Conservation (phyloP, 306 rosid genomes). For the Biancaea sappan region DNA sequence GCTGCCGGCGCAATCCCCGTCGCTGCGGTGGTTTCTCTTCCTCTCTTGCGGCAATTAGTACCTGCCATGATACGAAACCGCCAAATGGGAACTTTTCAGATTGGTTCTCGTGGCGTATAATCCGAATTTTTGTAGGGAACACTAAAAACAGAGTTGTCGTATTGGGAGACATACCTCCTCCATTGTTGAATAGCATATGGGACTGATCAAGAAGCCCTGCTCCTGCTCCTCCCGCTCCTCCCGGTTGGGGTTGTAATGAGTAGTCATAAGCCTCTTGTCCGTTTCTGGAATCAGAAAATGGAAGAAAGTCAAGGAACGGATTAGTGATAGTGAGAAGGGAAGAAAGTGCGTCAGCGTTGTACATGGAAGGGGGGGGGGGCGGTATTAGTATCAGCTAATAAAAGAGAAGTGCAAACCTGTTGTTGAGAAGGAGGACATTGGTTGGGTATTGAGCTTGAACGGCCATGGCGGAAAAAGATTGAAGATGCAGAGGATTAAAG, state of each 20-base stretch:
- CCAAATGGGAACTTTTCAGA: not conserved
- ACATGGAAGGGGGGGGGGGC: too few species aligned
- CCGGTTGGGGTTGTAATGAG: slow-evolving; percentile 57
- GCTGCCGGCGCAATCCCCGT: slow-evolving; percentile 21
- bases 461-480: slow-evolving; percentile 57
- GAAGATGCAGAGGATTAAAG: not conserved
- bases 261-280: slow-evolving; percentile 68
- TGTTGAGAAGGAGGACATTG: slow-evolving; percentile 66
- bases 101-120: too few species aligned
- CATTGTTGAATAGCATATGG: slow-evolving; percentile 61
- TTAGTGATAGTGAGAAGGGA: not conserved
- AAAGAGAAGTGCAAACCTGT: slow-evolving; percentile 56
- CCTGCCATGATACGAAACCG: slow-evolving; percentile 10
- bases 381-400: not conserved
- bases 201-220: slow-evolving; percentile 55
- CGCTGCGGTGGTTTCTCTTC: slow-evolving; percentile 50
- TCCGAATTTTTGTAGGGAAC: too few species aligned
- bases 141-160: not conserved
- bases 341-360: too few species aligned
- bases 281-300: slow-evolving; percentile 51
- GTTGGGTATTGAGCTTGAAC: slow-evolving; percentile 98
- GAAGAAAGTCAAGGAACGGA: too few species aligned
- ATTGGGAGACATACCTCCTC: slow-evolving; percentile 37
- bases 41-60: slow-evolving; percentile 61
- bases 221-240: slow-evolving; percentile 13